These are phyloP conservation scores for Cytospora piceae DNA, from an alignment of 2,329 filamentous ascomycete genomes.

Conservation along the genomic window DNA sequence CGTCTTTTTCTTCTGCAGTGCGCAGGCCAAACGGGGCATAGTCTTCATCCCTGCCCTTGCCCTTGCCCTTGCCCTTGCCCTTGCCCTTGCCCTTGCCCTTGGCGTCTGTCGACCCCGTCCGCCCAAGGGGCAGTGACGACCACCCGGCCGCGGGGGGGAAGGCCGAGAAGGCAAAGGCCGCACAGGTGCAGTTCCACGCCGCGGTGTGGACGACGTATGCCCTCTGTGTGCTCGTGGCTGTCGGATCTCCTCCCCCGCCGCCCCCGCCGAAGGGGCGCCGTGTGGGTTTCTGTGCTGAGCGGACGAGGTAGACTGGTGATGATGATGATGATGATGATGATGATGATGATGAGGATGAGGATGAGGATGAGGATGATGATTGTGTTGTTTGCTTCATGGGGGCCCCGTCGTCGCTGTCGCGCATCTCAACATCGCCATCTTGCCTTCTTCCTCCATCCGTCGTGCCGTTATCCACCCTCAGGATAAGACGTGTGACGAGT, in stretches of 20 bases:
- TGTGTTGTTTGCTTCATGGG: too few relatives aligned
- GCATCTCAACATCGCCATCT: not conserved
- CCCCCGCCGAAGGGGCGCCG: slow-evolving; percentile 37
- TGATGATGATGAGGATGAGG: too few relatives aligned
- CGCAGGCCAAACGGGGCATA: slow-evolving; percentile 3
- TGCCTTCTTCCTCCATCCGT: not conserved
- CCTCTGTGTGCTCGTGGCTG: slow-evolving; percentile 12
- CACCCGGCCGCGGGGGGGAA: slow-evolving; percentile 51
- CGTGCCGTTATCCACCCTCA: not conserved
- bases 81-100: slow-evolving; percentile 13
- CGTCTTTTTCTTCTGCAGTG: slow-evolving; percentile 10
- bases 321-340: slow-evolving; percentile 5
- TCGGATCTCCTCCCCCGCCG: slow-evolving; percentile 30
- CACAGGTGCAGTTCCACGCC: slow-evolving; percentile 90
- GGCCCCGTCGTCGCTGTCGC: too few relatives aligned
- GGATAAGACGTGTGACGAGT: slow-evolving; percentile 64
- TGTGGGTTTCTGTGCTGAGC: slow-evolving; percentile 53
- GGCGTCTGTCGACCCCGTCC: too few relatives aligned
- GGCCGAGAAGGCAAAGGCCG: slow-evolving; percentile 76
- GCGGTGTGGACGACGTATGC: slow-evolving; percentile 72
- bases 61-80: slow-evolving; percentile 3
- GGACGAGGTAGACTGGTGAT: slow-evolving; percentile 62
- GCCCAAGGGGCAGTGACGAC: slow-evolving; percentile 11
- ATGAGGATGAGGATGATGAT: too few relatives aligned
- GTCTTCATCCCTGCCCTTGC: slow-evolving; percentile 25